Percentiles rank a stretch among this genome's conserved stretches.
Conservation (phyloP, 768 basidiomycete genomes). For the Panaeolus cyanescens region DNA sequence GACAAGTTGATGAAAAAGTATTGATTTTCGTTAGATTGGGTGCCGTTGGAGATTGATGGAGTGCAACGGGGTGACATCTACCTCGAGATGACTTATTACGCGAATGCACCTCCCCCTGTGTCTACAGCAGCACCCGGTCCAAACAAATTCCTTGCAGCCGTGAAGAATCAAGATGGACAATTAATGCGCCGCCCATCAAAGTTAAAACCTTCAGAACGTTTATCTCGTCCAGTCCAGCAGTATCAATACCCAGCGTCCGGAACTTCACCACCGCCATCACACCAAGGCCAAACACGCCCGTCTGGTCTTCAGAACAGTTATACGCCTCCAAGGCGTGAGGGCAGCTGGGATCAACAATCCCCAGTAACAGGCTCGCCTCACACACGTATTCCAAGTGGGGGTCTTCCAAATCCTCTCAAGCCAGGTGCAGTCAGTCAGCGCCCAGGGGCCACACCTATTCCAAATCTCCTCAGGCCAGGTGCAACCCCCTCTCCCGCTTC, state of each 20-base stretch:
- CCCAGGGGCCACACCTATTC: not conserved
- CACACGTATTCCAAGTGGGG: not conserved
- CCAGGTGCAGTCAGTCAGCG: not conserved
- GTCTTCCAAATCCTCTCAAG: not conserved
- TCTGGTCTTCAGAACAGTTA: not conserved
- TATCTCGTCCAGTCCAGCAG: conserved; percentile 42
- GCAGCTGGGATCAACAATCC: not conserved
- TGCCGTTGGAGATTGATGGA: conserved; percentile 38
- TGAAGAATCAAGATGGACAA: conserved; percentile 20
- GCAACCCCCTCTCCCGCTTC: not conserved
- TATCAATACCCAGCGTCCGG: conserved; percentile 29
- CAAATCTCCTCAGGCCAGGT: not conserved
- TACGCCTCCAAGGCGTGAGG: not conserved
- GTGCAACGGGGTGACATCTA: conserved; percentile 83
- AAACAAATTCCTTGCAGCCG: conserved; percentile 21
- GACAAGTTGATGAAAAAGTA: not conserved
- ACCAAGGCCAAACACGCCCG: conserved; percentile 14
- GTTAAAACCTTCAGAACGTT: conserved; percentile 48
- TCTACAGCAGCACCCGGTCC: conserved; percentile 19
- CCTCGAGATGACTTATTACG: conserved; percentile 92
- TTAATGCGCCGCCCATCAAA: conserved; percentile 56
- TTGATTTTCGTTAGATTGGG: conserved; percentile 30
- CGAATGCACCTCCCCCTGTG: conserved; percentile 53
- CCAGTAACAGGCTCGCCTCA: not conserved
- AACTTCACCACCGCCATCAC: conserved; percentile 17